Conservation (phyloP, 1,284 basidiomycete genomes). For the Phylloboletellus chloephorus region DNA sequence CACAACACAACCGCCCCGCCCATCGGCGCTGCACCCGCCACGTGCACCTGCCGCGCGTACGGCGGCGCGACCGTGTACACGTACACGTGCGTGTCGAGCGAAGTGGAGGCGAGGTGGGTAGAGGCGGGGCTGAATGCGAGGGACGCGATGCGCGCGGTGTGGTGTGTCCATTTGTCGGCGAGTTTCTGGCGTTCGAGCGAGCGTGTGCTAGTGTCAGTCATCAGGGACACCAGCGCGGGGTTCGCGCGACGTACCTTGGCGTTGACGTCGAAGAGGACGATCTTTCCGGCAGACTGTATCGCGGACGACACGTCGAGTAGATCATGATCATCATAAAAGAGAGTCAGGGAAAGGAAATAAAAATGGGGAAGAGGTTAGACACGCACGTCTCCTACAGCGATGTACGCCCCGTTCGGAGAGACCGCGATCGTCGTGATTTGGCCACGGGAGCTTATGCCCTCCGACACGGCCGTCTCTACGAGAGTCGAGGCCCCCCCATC, state of each 20-base stretch:
- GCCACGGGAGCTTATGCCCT: slow-evolving; percentile 57
- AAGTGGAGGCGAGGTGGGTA: slow-evolving; percentile 73
- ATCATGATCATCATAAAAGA: too few relatives aligned
- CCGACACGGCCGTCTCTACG: slow-evolving; percentile 50
- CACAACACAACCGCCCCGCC: slow-evolving; percentile 81
- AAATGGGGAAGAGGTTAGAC: background rate
- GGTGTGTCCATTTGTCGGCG: slow-evolving; percentile 74
- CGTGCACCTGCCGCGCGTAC: slow-evolving; percentile 65
- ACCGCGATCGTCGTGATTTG: slow-evolving; percentile 76
- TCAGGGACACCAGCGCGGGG: background rate
- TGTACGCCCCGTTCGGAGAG: slow-evolving; percentile 67
- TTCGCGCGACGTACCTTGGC: slow-evolving; percentile 43
- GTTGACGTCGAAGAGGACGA: slow-evolving; percentile 72
- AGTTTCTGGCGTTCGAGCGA: too few relatives aligned
- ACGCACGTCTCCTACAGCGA: slow-evolving; percentile 80
- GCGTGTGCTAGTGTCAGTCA: background rate
- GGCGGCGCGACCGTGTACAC: slow-evolving; percentile 81
- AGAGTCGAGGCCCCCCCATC: slow-evolving; percentile 52
- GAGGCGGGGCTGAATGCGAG: slow-evolving; percentile 46
- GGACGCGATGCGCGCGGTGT: slow-evolving; percentile 77
- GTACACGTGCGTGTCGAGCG: slow-evolving; percentile 89
- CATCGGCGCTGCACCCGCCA: slow-evolving; percentile 82
- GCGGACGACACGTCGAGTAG: too few relatives aligned
- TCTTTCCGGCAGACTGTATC: slow-evolving; percentile 66
- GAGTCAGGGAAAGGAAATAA: too few relatives aligned